Evolutionary conservation across 345 rosid species (phyloP).

Genomic region (Capsella bursapastoris): DNA sequence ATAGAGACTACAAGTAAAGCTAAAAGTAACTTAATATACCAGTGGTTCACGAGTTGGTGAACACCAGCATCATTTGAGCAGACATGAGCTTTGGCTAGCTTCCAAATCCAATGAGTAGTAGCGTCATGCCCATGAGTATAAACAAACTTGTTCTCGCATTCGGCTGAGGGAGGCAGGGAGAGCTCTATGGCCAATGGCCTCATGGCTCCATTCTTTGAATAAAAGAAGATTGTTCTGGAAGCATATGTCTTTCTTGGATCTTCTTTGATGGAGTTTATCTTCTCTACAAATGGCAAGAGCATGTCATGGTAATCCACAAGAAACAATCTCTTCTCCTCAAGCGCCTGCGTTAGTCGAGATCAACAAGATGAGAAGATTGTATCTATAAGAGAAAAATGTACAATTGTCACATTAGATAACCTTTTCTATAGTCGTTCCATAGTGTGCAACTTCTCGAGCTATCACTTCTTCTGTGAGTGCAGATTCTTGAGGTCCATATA

Average conservation of each 20-base stretch:
- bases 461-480: conserved; percentile 73
- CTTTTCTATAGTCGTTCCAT: conserved; percentile 73
- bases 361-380: conserved; percentile 7
- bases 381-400: neutral
- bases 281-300: conserved; percentile 74
- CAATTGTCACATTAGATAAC: conserved; percentile 44
- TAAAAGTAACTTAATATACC: conserved; percentile 51
- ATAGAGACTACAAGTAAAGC: neutral
- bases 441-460: conserved; percentile 61
- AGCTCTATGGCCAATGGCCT: conserved; percentile 89
- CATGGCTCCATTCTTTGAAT: conserved; percentile 50
- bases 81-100: conserved; percentile 94
- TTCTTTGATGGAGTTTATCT: conserved; percentile 68
- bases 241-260: conserved; percentile 76
- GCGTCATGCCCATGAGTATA: conserved; percentile 82
- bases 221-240: conserved; percentile 75
- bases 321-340: conserved; percentile 81
- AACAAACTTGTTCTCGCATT: conserved; percentile 58
- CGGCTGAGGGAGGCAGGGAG: conserved; percentile 68
- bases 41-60: conserved; percentile 94
- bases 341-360: conserved; percentile 57
- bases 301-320: conserved; percentile 85
- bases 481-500: conserved; percentile 88
- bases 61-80: conserved; percentile 86
- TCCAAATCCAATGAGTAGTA: conserved; percentile 92